Evolutionary conservation across 2,329 filamentous ascomycete genomes (phyloP), one percentile per base, ranked within the genome.

Genomic region (Colletotrichum falcatum): DNA sequence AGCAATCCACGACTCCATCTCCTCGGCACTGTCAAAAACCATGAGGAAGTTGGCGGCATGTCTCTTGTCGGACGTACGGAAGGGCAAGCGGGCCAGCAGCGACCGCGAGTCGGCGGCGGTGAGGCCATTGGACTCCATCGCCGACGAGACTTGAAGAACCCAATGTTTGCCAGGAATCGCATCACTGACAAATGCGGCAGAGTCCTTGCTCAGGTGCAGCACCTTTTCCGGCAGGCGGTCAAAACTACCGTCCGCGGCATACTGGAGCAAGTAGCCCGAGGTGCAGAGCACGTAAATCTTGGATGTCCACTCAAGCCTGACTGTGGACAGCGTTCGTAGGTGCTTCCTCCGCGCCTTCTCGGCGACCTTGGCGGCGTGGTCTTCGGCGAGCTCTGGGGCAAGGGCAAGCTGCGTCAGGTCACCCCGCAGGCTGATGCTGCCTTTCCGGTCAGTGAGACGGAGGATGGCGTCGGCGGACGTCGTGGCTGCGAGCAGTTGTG

Each of bases 141-240:
- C 83, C 44, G 93, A 91, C 3, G 90, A 91, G 28, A 95, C 88
- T 74, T 94, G 92, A 18, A 95, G 79, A 7, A 95, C 93, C 89
- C 92, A 95, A 76, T 94, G 92, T 71, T 89, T 89, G 7, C 93
- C 93, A 3, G 92, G 92, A 65, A 95, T 94, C 18, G 92, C 84
- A 77, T 96, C 93, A 74, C 90, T 94, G 1, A 91, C 93, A 78
- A 94, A 95, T 6, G 92, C 93, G 14, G 92, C 92, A 3, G 93
- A 95, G 58, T 92, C 88, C 73, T 89, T 90, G n/a, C 89, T 88
- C 5, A 96, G 82, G 59, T 91, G 89, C 67, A 95, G 82, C 42
- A 92, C 85, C 78, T 91, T 93, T 78, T 96, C 93, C 0, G 93
- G 93, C 14, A 90, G 79, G 30, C 93, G 86, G 74, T 95, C 91